These are phyloP conservation scores for Panicum miliaceum DNA, from an alignment of 176 grass and related monocot species.

Conservation along the genomic window DNA sequence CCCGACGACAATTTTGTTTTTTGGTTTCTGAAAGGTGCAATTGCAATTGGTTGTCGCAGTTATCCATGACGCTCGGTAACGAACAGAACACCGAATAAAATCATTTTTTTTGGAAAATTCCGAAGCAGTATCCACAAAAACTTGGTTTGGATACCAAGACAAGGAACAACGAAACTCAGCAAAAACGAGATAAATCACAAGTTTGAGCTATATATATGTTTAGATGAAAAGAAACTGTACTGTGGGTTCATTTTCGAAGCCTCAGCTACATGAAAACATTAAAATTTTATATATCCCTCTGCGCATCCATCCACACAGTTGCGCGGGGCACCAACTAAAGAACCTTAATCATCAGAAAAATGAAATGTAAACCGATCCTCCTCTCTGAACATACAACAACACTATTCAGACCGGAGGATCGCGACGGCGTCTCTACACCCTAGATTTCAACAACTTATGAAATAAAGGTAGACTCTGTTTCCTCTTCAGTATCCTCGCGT, in stretches of 20 bases:
- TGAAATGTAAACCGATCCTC: slow-evolving; percentile 10
- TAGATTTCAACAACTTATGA: slow-evolving; percentile 29
- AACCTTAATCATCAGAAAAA: slow-evolving; percentile 23
- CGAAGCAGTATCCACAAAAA: not conserved
- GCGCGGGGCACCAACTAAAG: slow-evolving; percentile 34
- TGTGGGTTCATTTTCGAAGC: not conserved
- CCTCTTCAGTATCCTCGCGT: not conserved
- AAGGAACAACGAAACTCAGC: not conserved
- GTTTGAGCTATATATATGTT: not conserved
- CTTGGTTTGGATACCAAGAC: not conserved
- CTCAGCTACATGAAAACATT: not conserved
- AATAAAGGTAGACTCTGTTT: not conserved
- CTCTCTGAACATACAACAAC: slow-evolving; percentile 19
- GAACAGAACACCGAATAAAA: not conserved
- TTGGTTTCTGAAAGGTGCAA: too few species aligned
- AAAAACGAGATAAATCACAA: too few species aligned
- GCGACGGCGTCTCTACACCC: slow-evolving; percentile 12
- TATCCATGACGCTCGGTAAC: not conserved
- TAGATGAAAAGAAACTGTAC: slow-evolving; percentile 24
- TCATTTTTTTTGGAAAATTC: not conserved
- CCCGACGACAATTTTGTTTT: too few species aligned
- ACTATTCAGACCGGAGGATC: not conserved
- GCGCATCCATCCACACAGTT: not conserved
- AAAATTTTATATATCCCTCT: not conserved
- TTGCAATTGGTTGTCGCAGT: too few species aligned